A percentile compares a stretch with the other conserved stretches of the same genome.
Evolutionary conservation across 1,284 basidiomycete genomes (phyloP).

Genomic region (Heliocybe sulcata): DNA sequence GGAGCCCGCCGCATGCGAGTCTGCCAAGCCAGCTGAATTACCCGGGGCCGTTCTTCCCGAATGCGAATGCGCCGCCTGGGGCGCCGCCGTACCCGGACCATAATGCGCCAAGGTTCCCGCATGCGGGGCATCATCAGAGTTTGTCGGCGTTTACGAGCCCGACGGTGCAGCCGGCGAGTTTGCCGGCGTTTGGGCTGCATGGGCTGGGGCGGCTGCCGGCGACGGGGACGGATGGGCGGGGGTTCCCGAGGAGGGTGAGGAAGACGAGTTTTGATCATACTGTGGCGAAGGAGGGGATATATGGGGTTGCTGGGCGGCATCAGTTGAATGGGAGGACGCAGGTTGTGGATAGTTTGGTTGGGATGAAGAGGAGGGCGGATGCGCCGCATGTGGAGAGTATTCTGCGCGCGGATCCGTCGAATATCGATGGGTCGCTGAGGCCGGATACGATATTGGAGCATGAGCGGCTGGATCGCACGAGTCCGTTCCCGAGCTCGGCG

Average conservation of each 20-base stretch:
- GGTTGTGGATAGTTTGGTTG: slow-evolving; percentile 51
- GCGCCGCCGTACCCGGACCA: slow-evolving; percentile 12
- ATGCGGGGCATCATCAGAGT: slow-evolving; percentile 19
- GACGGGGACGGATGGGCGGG: slow-evolving; percentile 37
- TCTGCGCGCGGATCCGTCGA: slow-evolving; percentile 68
- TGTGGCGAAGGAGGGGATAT: slow-evolving; percentile 58
- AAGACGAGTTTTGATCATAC: slow-evolving; percentile 94
- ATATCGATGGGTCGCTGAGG: slow-evolving; percentile 32
- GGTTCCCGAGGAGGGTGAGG: slow-evolving; percentile 77
- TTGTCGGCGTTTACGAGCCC: slow-evolving; percentile 29
- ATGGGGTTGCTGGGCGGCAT: slow-evolving; percentile 57
- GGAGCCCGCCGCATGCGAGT: neutral
- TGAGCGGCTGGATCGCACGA: slow-evolving; percentile 28
- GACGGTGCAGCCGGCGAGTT: slow-evolving; percentile 56
- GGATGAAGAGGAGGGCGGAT: slow-evolving; percentile 70
- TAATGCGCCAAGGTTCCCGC: neutral
- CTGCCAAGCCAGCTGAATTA: neutral
- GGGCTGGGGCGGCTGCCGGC: slow-evolving; percentile 39
- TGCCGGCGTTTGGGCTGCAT: slow-evolving; percentile 57
- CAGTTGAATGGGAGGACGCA: slow-evolving; percentile 72
- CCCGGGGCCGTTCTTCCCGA: slow-evolving; percentile 8
- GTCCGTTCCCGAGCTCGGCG: slow-evolving; percentile 62
- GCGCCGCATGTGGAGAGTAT: slow-evolving; percentile 69
- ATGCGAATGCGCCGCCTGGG: slow-evolving; percentile 9
- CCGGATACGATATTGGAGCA: slow-evolving; percentile 19